Conservation (phyloP, 179 eudicot species). For the Vitellaria paradoxa region DNA sequence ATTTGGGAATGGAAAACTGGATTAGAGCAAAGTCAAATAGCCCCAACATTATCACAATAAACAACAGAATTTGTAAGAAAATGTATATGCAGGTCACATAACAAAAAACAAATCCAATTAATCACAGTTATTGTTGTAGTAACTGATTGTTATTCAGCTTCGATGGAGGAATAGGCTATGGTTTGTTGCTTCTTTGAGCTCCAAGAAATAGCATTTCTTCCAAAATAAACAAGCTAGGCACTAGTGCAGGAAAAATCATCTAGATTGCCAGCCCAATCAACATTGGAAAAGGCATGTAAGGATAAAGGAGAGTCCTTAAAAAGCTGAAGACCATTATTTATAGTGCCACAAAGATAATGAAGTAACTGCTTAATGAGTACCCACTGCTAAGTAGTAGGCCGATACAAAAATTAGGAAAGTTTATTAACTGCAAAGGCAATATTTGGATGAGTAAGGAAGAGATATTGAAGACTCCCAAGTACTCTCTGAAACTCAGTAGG, state of each 20-base stretch:
- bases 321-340: neutral
- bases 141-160: neutral
- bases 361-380: neutral
- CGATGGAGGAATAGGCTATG: neutral
- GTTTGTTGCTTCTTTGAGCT: too few relatives aligned
- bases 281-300: too few relatives aligned
- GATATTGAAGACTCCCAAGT: neutral
- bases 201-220: too few relatives aligned
- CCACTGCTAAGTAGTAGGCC: neutral
- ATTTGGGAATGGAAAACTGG: too few relatives aligned
- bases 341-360: neutral
- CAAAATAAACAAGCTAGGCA: neutral
- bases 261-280: too few relatives aligned
- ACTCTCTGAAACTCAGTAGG: neutral
- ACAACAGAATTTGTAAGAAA: neutral
- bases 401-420: neutral
- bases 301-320: neutral
- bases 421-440: neutral
- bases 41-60: neutral
- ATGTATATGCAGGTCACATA: neutral
- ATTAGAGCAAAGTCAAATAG: too few relatives aligned
- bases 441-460: too few relatives aligned
- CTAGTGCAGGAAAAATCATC: conserved; percentile 1
- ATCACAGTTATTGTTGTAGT: neutral
- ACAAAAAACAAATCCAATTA: neutral